A percentile compares a stretch with the other conserved stretches of the same genome.
Conservation (phyloP, 1,284 basidiomycete species). For the Neonothopanus nambi region DNA sequence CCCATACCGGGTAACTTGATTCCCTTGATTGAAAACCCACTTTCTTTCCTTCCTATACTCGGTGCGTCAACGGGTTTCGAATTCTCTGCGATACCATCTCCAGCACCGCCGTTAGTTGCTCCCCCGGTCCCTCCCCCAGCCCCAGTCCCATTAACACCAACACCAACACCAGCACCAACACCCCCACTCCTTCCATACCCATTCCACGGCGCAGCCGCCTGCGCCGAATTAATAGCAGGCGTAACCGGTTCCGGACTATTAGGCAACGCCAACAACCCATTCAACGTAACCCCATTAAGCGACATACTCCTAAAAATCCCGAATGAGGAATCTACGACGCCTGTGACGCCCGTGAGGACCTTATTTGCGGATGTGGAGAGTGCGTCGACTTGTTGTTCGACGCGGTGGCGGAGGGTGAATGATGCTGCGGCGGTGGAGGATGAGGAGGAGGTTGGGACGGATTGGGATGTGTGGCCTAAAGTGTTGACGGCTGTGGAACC, state of each 20-base stretch:
- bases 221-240: conserved; percentile 14
- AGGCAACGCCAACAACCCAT: conserved; percentile 14
- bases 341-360: conserved; percentile 62
- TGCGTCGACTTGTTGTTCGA: conserved; percentile 82
- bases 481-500: no score
- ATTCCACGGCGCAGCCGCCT: conserved; percentile 39
- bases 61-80: no score
- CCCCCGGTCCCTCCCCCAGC: neutral
- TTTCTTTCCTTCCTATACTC: conserved; percentile 66
- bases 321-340: conserved; percentile 83
- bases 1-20: conserved; percentile 15
- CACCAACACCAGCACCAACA: neutral
- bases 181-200: no score
- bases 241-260: conserved; percentile 13
- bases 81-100: conserved; percentile 54
- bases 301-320: conserved; percentile 69
- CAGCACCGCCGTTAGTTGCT: conserved; percentile 28
- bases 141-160: no score
- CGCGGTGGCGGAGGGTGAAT: conserved; percentile 57
- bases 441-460: no score
- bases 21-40: conserved; percentile 19
- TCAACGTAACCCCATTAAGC: conserved; percentile 8
- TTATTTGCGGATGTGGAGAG: conserved; percentile 84
- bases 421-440: no score
- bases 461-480: neutral